A percentile compares a stretch with the other conserved stretches of the same genome.
Evolutionary conservation across 2,329 filamentous ascomycete species (phyloP).

Genomic region (Daldinia sp.): DNA sequence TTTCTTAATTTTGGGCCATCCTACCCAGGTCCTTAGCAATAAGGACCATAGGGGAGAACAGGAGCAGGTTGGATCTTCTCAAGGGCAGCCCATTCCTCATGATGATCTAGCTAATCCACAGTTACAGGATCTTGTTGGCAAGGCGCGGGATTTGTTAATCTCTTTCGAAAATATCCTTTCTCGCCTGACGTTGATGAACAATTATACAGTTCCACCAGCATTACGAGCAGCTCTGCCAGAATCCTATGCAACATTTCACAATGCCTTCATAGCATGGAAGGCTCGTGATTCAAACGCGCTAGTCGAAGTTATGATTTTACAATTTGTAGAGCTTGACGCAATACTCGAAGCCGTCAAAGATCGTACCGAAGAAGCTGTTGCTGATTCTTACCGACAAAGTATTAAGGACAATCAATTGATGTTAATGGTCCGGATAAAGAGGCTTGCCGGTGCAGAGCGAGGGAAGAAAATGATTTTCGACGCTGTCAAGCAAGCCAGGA

Average conservation of each 20-base stretch:
- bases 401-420: slow-evolving; percentile 84
- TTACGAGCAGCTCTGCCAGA: slow-evolving; percentile 71
- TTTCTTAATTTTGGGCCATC: slow-evolving; percentile 81
- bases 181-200: slow-evolving; percentile 70
- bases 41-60: slow-evolving; percentile 70
- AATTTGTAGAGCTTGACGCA: slow-evolving; percentile 83
- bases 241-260: slow-evolving; percentile 76
- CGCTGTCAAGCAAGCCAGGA: slow-evolving; percentile 76
- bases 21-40: slow-evolving; percentile 78
- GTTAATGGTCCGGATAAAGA: slow-evolving; percentile 81
- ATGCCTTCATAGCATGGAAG: slow-evolving; percentile 85
- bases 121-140: slow-evolving; percentile 75
- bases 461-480: slow-evolving; percentile 78
- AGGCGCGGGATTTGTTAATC: slow-evolving; percentile 78
- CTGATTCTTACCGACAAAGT: slow-evolving; percentile 79
- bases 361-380: slow-evolving; percentile 75
- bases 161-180: slow-evolving; percentile 79
- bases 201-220: slow-evolving; percentile 70
- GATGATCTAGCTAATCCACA: slow-evolving; percentile 68
- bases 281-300: slow-evolving; percentile 79
- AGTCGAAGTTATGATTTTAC: slow-evolving; percentile 84
- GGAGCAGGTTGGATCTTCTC: slow-evolving; percentile 61
- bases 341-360: slow-evolving; percentile 87
- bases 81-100: slow-evolving; percentile 55
- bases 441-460: slow-evolving; percentile 74